Evolutionary conservation across 129 eudicot species (phyloP), one percentile per base, ranked within the genome.

Genomic region (Helianthus tuberosus): DNA sequence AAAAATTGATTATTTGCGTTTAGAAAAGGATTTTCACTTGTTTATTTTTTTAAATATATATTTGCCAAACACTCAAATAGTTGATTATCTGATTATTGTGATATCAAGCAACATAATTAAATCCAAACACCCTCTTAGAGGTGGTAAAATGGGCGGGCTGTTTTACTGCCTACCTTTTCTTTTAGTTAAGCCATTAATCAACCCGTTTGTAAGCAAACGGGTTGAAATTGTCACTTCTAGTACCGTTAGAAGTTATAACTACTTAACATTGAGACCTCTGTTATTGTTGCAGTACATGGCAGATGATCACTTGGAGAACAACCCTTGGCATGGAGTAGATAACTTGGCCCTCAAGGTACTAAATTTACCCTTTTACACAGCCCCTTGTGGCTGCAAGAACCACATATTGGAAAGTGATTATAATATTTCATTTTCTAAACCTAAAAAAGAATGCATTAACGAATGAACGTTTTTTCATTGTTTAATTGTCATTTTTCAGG

Each of bases 301-400:
- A 71, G 99, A 95, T 85, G 84, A 83, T 65, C 89, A 76, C 76
- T 73, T 77, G 4, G 96, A 83, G 85, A 95, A 95, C 74, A 75
- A 81, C 79, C 99, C 99, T 48, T 91, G 97, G 97, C 96, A 91
- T 75, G 94, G 92, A 75, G 96, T 91, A 68, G 92, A 90, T 70
- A 89, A 81, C 25, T 82, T 83, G 82, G 87, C 93, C 23, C 89
- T 93, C 72, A 93, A 93, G 98, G 98, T 93, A 86, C 17, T 49
- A 43, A 41, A 2, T 32, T 57, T 9, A 53, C 25, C 39, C 38
- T 58, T 58, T 58, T 23, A 58, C 6, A 17, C 64, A 25, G 38
- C n/a, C 27, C 38, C n/a, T 10, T 23, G 64, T 23, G 64, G 64
- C 38, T 25, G 64, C 64, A 58, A 58, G 64, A 58, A 58, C 38